Evolutionary conservation across 371 early-diverging fungal genomes (phyloP).

Genomic region (Rhizopus microsporus): DNA sequence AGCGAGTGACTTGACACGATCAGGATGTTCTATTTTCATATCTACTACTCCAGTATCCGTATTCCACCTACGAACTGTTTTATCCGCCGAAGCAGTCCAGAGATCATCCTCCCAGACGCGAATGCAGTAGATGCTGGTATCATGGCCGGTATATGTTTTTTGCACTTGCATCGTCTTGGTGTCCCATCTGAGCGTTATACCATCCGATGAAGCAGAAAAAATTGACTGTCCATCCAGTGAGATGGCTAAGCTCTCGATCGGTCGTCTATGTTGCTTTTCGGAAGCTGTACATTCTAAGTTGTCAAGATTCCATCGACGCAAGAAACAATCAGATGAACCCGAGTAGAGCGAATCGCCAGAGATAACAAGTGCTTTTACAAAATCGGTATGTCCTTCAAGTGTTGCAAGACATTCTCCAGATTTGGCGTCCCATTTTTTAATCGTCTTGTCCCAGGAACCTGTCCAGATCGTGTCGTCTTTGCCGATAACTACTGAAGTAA

Average conservation of each 20-base stretch:
- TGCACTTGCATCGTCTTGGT: constrained; percentile 38
- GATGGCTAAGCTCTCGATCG: constrained; percentile 63
- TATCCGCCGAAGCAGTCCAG: constrained; percentile 83
- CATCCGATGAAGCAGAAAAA: constrained; percentile 71
- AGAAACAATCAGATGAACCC: constrained; percentile 73
- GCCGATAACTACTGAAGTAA: constrained; percentile 66
- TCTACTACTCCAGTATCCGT: constrained; percentile 60
- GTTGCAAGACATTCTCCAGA: constrained; percentile 60
- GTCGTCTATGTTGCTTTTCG: constrained; percentile 64
- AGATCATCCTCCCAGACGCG: constrained; percentile 54
- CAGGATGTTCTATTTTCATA: constrained; percentile 73
- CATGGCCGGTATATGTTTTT: constrained; percentile 61
- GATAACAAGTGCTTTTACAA: constrained; percentile 68
- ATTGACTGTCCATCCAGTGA: constrained; percentile 49
- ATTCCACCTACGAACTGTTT: constrained; percentile 67
- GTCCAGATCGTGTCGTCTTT: constrained; percentile 58
- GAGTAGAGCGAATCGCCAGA: constrained; percentile 55
- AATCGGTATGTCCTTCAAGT: constrained; percentile 68
- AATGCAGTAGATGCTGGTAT: constrained; percentile 72
- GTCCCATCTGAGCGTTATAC: constrained; percentile 73
- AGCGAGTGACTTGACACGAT: constrained; percentile 73
- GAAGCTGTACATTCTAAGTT: constrained; percentile 46
- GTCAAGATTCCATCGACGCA: constrained; percentile 64
- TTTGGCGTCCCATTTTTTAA: constrained; percentile 68
- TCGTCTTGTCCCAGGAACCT: constrained; percentile 84